Evolutionary conservation across 2,329 filamentous ascomycete genomes (phyloP), one percentile per base, ranked within the genome.

Genomic region (Fusarium sp.): DNA sequence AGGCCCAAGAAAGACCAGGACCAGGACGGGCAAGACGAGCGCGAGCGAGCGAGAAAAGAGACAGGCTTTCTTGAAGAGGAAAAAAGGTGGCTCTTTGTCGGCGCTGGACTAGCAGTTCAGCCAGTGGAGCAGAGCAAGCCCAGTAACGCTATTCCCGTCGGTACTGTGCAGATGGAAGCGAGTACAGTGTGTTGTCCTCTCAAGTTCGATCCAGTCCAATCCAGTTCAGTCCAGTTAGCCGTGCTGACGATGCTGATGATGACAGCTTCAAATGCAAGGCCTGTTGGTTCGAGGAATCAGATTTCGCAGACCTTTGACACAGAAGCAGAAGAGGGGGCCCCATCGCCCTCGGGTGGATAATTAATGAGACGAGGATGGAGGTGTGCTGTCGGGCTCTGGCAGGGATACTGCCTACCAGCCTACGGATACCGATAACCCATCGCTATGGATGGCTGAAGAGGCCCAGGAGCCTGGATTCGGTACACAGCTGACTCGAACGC

Each of bases 391-490:
- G 45, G 45, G 25, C 45, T 50, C 45, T n/a, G 45, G 25, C 45
- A 50, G 45, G 45, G 45, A 50, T 50, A 11, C 27, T 17, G 45
- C 45, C 45, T 12, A 17, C 45, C 25, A 30, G 25, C 22, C 45
- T 17, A 50, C 45, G 17, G 37, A n/a, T 17, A 50, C 45, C 7
- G 37, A n/a, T 17, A n/a, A 22, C 40, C 45, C 45, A 30, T 30
- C 45, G 15, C 45, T 25, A 25, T 68, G 60, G 66, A 65, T 76
- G 72, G 67, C 71, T 69, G 67, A 63, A 61, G 65, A 68, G 77
- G 72, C 70, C 77, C 77, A 78, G 76, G 74, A 79, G 76, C 76
- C 75, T 79, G 76, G 76, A 71, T 72, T 75, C 69, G 74, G 73
- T 75, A 76, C 70, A 71, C 45, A 50, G 73, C 69, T 79, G 76